Conservation (phyloP, 179 eudicot genomes). For the Actinidia polygama region DNA sequence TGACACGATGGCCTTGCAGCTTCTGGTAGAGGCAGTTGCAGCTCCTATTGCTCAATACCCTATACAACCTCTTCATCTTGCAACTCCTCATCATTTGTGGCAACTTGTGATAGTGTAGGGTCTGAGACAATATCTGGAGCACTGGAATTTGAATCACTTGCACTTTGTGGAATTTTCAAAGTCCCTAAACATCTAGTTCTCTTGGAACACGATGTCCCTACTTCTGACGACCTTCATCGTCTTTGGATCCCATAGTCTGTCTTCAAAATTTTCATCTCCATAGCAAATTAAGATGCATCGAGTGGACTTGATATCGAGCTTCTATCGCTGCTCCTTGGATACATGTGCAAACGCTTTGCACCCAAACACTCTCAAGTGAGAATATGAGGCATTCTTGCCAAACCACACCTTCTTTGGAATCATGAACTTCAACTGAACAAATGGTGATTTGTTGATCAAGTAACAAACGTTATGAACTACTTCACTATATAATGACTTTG, state of each 20-base stretch:
- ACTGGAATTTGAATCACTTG: not conserved
- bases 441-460: not conserved
- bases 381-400: not conserved
- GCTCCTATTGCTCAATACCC: not conserved
- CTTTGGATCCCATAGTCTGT: constrained; percentile 6
- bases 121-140: not conserved
- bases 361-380: constrained; percentile 19
- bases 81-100: not conserved
- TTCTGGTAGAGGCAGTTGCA: not conserved
- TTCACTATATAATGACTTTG: not conserved
- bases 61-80: not conserved
- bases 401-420: not conserved
- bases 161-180: not conserved
- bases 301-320: not conserved
- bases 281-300: not conserved
- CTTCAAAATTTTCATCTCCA: not conserved
- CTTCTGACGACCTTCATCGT: not conserved
- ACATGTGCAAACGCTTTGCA: constrained; percentile 7
- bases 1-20: not conserved
- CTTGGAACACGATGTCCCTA: not conserved
- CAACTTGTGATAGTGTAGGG: not conserved
- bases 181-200: not conserved
- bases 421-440: not conserved
- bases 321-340: not conserved
- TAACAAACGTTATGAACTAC: not conserved